Evolutionary conservation across 768 basidiomycete species (phyloP).

Genomic region (Tulasnella sp.): DNA sequence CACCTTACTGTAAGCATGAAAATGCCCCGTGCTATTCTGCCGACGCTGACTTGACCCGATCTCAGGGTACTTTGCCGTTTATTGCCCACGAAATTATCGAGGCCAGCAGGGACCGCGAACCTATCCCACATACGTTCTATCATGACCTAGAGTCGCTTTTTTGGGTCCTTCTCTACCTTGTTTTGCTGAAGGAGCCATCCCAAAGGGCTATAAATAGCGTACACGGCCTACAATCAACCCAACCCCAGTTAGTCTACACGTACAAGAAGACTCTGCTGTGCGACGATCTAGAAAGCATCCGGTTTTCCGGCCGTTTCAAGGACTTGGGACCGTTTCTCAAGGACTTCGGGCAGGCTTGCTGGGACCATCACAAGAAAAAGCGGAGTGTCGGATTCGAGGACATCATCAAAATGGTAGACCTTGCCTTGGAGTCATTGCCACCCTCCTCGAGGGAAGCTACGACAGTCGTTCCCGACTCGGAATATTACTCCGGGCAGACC

Average conservation of each 20-base stretch:
- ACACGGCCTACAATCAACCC: neutral
- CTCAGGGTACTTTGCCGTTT: neutral
- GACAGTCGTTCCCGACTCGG: neutral
- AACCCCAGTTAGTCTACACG: neutral
- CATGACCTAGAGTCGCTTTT: neutral
- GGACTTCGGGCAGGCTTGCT: neutral
- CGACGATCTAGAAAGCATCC: neutral
- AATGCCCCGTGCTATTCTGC: too few relatives aligned
- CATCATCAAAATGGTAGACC: neutral
- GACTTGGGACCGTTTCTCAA: neutral
- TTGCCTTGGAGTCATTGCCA: neutral
- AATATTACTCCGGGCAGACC: neutral
- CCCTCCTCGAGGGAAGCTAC: neutral
- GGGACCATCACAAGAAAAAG: neutral
- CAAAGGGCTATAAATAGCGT: neutral
- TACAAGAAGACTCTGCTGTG: neutral
- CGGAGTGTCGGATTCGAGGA: neutral
- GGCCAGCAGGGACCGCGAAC: neutral
- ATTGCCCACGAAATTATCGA: neutral
- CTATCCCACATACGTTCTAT: neutral
- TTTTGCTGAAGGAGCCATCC: neutral
- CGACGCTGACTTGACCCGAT: too few relatives aligned
- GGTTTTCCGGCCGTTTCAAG: neutral
- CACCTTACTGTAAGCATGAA: neutral
- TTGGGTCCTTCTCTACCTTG: neutral